A percentile compares a stretch with the other conserved stretches of the same genome.
Conservation (phyloP, 257 asterid genomes). For the Ilex aquifolium region DNA sequence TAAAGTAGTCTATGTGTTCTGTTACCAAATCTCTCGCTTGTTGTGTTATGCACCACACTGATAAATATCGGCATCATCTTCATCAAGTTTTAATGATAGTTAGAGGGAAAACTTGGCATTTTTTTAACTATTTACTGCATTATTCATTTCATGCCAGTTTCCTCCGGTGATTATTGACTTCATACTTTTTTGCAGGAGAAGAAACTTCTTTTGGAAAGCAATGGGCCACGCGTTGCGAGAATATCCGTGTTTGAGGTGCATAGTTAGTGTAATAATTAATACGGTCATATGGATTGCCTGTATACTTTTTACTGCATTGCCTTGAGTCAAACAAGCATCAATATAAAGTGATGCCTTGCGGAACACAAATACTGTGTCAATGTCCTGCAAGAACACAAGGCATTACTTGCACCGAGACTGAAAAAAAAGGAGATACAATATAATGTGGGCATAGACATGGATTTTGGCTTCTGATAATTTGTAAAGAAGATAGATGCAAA, state of each 20-base stretch:
- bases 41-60: too few relatives aligned
- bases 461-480: neutral
- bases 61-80: too few relatives aligned
- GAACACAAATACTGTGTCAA: too few relatives aligned
- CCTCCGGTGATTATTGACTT: neutral
- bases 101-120: neutral
- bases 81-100: too few relatives aligned
- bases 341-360: too few relatives aligned
- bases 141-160: neutral
- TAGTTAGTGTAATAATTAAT: slow-evolving; percentile 5
- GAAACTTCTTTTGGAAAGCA: slow-evolving; percentile 81
- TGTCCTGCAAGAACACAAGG: too few relatives aligned
- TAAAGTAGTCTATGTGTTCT: too few relatives aligned
- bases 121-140: neutral
- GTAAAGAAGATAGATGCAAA: neutral
- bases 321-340: too few relatives aligned
- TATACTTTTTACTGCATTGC: too few relatives aligned
- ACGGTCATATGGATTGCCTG: slow-evolving; percentile 4
- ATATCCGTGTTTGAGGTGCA: slow-evolving; percentile 90
- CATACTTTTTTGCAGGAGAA: slow-evolving; percentile 56
- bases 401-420: too few relatives aligned
- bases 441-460: neutral
- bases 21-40: too few relatives aligned
- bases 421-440: neutral
- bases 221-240: slow-evolving; percentile 86